Conservation (phyloP, 352 stramenopile species). For the Phytophthora sp. region DNA sequence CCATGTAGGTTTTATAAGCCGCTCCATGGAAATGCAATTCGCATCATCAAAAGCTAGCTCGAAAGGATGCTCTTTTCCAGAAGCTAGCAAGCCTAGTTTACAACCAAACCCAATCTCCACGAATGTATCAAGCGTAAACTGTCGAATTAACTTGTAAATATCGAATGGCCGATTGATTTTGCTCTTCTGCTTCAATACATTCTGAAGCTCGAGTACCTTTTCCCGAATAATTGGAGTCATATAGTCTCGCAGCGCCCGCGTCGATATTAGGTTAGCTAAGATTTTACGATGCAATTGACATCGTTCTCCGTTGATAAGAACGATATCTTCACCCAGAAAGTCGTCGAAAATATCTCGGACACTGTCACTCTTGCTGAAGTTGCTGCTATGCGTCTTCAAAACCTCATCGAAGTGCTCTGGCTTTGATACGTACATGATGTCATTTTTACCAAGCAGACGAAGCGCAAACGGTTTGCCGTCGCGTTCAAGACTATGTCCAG, state of each 20-base stretch:
- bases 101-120: slow-evolving; percentile 62
- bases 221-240: slow-evolving; percentile 44
- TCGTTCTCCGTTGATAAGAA: slow-evolving; percentile 49
- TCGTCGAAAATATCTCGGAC: slow-evolving; percentile 19
- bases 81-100: slow-evolving; percentile 32
- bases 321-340: slow-evolving; percentile 67
- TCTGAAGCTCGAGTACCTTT: slow-evolving; percentile 6
- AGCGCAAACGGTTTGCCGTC: slow-evolving; percentile 8
- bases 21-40: slow-evolving; percentile 12
- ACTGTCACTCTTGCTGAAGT: slow-evolving; percentile 13
- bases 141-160: slow-evolving; percentile 23
- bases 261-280: slow-evolving; percentile 82
- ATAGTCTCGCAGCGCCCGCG: slow-evolving; percentile 42
- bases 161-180: slow-evolving; percentile 10
- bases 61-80: slow-evolving; percentile 41
- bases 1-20: slow-evolving; percentile 30
- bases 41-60: slow-evolving; percentile 44
- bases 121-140: slow-evolving; percentile 59
- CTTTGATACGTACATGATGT: slow-evolving; percentile 2
- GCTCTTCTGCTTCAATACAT: slow-evolving; percentile 3
- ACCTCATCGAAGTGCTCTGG: slow-evolving; percentile 15
- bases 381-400: slow-evolving; percentile 1
- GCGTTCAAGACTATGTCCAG: neutral
- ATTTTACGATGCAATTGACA: slow-evolving; percentile 77
- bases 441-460: slow-evolving; percentile 5